A percentile compares a stretch with the other conserved stretches of the same genome.
phyloP scores from a whole-genome alignment of 352 stramenopile genomes.

The Blastocystis hominis region DNA sequence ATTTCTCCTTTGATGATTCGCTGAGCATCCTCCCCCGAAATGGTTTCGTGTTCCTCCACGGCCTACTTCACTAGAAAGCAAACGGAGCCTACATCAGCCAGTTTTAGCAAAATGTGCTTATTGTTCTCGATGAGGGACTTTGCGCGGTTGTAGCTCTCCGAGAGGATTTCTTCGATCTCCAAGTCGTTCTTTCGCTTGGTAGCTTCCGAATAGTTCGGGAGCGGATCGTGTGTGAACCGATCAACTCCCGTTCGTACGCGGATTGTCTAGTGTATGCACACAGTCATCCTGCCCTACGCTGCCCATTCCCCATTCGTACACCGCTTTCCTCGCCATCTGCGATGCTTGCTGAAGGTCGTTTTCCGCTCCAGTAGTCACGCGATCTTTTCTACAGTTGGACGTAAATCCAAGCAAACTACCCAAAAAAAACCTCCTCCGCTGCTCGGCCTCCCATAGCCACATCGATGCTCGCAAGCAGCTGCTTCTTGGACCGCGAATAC shows the following conservation, averaged over 20 bases:
- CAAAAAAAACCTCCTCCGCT: constrained; percentile 82
- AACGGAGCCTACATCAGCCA: not conserved
- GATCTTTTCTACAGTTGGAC: constrained; percentile 83
- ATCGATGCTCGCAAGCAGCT: constrained; percentile 70
- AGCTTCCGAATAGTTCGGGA: not conserved
- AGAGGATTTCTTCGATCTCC: not conserved
- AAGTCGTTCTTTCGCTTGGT: not conserved
- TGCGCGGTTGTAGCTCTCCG: not conserved
- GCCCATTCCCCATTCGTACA: constrained; percentile 92
- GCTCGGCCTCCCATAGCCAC: constrained; percentile 95
- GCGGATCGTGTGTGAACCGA: not conserved
- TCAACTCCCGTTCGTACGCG: not conserved
- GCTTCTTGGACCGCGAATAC: not conserved
- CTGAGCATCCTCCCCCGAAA: constrained; percentile 7
- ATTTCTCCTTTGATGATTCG: not conserved
- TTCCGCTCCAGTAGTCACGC: constrained; percentile 87
- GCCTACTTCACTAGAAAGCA: not conserved
- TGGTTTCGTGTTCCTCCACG: constrained; percentile 23
- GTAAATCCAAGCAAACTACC: not conserved
- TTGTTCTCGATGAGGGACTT: not conserved
- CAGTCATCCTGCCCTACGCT: not conserved
- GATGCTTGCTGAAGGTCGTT: constrained; percentile 84
- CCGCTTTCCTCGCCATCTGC: constrained; percentile 85
- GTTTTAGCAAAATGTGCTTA: not conserved
- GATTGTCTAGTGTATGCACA: not conserved